A percentile compares a stretch with the other conserved stretches of the same genome.
Conservation (phyloP, 768 basidiomycete species). For the Boletus speciosus region DNA sequence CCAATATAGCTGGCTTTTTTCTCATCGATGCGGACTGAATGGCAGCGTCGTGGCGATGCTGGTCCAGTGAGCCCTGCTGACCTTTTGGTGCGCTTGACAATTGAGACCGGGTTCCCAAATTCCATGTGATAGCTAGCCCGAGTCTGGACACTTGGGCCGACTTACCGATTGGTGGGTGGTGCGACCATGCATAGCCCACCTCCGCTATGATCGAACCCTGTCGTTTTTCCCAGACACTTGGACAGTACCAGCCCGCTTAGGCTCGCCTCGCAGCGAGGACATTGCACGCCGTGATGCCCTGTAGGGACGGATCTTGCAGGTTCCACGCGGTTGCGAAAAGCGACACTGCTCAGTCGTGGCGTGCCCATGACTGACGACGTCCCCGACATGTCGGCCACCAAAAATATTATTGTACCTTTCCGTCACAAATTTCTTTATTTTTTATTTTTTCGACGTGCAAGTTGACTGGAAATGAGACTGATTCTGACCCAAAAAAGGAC, state of each 20-base stretch:
- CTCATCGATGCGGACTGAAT: conserved; percentile 3
- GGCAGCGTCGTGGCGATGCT: conserved; percentile 26
- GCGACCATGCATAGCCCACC: conserved; percentile 27
- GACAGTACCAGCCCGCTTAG: conserved; percentile 12
- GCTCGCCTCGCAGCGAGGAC: conserved; percentile 6
- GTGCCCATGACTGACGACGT: not conserved
- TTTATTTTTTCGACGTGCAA: not conserved
- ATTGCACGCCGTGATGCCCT: conserved; percentile 3
- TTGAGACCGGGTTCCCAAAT: conserved; percentile 17
- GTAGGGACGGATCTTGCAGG: conserved; percentile 18
- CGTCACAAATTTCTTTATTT: not conserved
- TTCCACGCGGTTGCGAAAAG: conserved; percentile 4
- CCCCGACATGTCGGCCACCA: not conserved
- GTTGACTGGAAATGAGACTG: not conserved
- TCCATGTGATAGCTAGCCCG: conserved; percentile 1
- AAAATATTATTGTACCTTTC: conserved; percentile 1
- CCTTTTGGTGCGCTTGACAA: conserved; percentile 13
- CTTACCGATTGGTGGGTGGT: conserved; percentile 7
- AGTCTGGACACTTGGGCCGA: conserved; percentile 9
- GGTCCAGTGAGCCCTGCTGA: conserved; percentile 11
- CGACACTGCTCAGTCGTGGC: conserved; percentile 15
- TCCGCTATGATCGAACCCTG: conserved; percentile 31
- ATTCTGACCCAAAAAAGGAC: conserved; percentile 22
- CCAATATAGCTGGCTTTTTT: conserved; percentile 14
- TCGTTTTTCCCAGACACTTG: conserved; percentile 16